Evolutionary conservation across 257 asterid genomes (phyloP), one percentile per base, ranked within the genome.

Genomic region (Capsicum chinense): DNA sequence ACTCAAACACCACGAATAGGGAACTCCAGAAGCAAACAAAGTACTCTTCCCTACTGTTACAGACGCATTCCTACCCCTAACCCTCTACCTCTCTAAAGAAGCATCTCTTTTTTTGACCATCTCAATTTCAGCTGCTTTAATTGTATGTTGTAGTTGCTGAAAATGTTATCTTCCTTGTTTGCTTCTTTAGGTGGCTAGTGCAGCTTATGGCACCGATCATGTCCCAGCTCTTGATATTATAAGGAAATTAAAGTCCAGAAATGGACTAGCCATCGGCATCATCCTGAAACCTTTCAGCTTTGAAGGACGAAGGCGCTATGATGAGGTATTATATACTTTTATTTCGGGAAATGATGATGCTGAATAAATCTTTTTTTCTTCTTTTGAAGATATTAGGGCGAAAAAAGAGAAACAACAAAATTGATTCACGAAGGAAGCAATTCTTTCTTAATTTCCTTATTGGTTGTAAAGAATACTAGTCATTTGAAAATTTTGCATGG

Each of bases 281-380:
- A 93, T 94, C 86, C 69, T 96, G 90, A 96, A 92, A 89, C 98
- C 99, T 83, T 96, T 96, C 90, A 84, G 98, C 86, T 96, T 96
- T 92, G 99, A 96, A 90, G 99, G 99, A 82, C 89, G 82, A 89
- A 90, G 98, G 86, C 98, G 99, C 69, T 97, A 92, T 80, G 92
- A 91, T 83, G 99, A 96, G 95, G 99, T 88, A 88, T 68, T 44
- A 9, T 44, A 9, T 81, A 63, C 63, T 63, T 16, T 80, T 62
- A 12, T 35, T 69, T 76, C 7, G 79, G 16, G 56, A 63, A 83
- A n/a, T 70, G 21, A 11, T 79, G 37, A 14, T 47, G 58, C 81
- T 44, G 82, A 58, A 54, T 78, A 70, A 16, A 58, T 60, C 83
- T 60, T 60, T 60, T 5, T 6, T 42, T 26, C 26, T 26, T 39